phyloP scores from a whole-genome alignment of 306 rosid species.

The Purshia tridentata region DNA sequence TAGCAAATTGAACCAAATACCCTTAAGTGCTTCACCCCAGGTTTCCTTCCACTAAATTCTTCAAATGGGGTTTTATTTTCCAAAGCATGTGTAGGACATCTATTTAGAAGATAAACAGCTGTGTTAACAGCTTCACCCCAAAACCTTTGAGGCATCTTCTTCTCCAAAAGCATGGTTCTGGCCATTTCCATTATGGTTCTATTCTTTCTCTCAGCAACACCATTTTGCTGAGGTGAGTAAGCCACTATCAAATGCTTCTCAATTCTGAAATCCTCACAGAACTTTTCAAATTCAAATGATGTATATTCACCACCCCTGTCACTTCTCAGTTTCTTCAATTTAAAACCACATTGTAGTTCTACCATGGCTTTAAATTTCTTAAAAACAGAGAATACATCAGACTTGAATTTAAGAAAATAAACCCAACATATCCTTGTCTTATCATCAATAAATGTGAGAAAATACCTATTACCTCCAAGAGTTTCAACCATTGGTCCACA shows the following conservation, averaged over 20 bases:
- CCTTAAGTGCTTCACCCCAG: not conserved
- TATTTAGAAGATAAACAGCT: not conserved
- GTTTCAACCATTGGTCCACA: not conserved
- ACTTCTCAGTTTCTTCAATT: not conserved
- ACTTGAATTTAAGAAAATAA: not conserved
- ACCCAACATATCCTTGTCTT: too few relatives aligned
- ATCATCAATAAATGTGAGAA: not conserved
- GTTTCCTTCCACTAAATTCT: not conserved
- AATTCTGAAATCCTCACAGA: not conserved
- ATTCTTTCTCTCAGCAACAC: not conserved
- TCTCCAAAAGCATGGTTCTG: not conserved
- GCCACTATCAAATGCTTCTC: not conserved
- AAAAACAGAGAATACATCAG: not conserved
- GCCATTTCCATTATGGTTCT: not conserved
- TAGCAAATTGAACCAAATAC: constrained; percentile 1
- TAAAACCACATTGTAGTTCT: not conserved
- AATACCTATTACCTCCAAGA: not conserved
- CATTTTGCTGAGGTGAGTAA: constrained; percentile 1
- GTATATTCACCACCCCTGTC: not conserved
- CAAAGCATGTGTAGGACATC: not conserved
- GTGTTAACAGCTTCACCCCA: not conserved
- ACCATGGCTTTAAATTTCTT: constrained; percentile 7
- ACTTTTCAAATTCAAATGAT: not conserved
- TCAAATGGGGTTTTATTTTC: not conserved
- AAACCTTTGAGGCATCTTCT: not conserved